A percentile compares a stretch with the other conserved stretches of the same genome.
Conservation (phyloP, 768 basidiomycete species). For the Rhodosporidiobolus sp. region DNA sequence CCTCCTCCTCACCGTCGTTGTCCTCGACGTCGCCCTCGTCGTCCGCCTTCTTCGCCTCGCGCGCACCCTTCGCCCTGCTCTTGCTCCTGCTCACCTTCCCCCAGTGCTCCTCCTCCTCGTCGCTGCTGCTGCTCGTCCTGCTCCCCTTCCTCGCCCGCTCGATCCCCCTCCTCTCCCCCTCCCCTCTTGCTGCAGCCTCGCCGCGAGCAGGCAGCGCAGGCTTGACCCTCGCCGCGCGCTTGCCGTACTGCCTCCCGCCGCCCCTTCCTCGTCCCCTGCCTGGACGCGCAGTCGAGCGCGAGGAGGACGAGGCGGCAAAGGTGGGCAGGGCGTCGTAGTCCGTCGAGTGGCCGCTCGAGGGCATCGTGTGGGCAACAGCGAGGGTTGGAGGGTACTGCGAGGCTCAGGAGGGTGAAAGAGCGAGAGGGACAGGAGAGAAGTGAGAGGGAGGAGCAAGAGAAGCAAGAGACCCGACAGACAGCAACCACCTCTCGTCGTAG, state of each 20-base stretch:
- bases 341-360: neutral
- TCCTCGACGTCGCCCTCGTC: neutral
- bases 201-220: too few species aligned
- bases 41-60: neutral
- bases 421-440: neutral
- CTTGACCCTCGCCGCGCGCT: neutral
- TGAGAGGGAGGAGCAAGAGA: neutral
- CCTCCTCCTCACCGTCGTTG: neutral
- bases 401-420: neutral
- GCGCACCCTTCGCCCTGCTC: too few species aligned
- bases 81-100: too few species aligned
- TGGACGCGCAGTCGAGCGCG: neutral
- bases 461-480: neutral
- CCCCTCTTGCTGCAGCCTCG: too few species aligned
- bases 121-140: neutral
- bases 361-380: neutral
- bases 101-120: too few species aligned
- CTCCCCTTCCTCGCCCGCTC: neutral
- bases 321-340: slow-evolving; percentile 25
- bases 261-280: neutral
- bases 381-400: neutral
- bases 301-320: neutral
- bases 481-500: neutral
- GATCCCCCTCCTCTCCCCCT: neutral
- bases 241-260: neutral